Base-by-base conservation (phyloP, 2,329 filamentous ascomycete species). In the Verticillium alfalfae region DNA sequence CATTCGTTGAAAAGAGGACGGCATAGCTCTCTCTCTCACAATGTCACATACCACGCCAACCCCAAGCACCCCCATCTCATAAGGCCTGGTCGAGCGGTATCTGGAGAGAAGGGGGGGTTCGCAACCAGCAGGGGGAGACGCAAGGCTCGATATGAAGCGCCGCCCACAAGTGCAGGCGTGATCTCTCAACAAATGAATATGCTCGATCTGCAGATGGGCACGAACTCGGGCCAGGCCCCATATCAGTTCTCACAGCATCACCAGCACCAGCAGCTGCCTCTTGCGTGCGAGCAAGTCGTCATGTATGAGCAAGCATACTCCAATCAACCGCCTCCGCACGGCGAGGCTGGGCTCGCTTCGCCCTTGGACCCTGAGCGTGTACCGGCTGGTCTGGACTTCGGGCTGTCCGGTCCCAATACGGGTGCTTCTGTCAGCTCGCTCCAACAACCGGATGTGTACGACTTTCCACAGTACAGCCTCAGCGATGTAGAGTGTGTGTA, bases 71-170 rank as follows among this genome's bases (percentile, higher is more conserved):
- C 65, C 16, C 61, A 65, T 59, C 70, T 66, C 64, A 67, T 67
- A 58, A 70, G 68, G 36, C 69, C 72, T 45, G 69, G 70, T 36
- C 69, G 70, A 60, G 71, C 73, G 55, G 26, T 70, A 16, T 72
- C 73, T 26, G 70, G 73, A 2, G 69, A 70, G 57, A 74, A 71
- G 56, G 74, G 74, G 60, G 75, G 74, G 9, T 68, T 66, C 18
- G 70, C 72, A 8, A 68, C 73, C 12, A 71, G 67, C 60, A 70
- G 67, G 41, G 57, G 57, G 22, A 58, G 56, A 12, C 59, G 61
- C 34, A 57, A 41, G 34, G 36, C 58, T 18, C n/a, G 13, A 10
- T 34, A 8, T 5, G 18, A 1, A 22, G n/a, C 22, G 45, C 10
- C 56, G 60, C 60, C 59, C 60, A 31, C 60, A 54, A 12, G 36